Base-by-base conservation (phyloP, 306 rosid species). In the Cucurbita pepo region DNA sequence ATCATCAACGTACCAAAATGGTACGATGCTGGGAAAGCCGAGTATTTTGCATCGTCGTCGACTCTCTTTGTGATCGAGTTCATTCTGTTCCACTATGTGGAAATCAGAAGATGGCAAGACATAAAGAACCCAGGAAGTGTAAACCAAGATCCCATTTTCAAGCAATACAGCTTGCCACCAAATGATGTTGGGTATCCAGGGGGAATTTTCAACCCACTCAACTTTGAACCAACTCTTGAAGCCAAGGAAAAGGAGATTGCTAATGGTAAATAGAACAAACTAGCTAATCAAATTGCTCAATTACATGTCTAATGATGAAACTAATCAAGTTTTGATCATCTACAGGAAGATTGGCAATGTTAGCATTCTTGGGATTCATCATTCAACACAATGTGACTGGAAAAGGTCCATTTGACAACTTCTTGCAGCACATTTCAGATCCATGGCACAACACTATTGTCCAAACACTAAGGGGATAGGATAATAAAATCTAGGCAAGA, bases 391-490 rank as follows among this genome's bases (percentile, higher is more conserved):
- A 91, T 3, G 90, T 89, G 78, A 85, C 92, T 9, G 97, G 96
- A 6, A 58, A 91, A 77, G 99, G 97, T 9, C 99, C 99, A 55
- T 95, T 95, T 73, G 97, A 95, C 61, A 95, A 95, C 90, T 81
- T 95, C 22, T 67, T 91, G 88, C 99, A 91, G 97, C 97, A 95
- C 84, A 22, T 95, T 15, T 85, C 96, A 0, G 99, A 91, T 75
- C 99, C 99, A 79, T 95, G 99, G 99, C 99, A 95, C 89, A 95
- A 95, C 91, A 95, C 96, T 78, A 91, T 95, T 66, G 54, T 95
- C 78, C 92, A 95, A 73, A 95, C 95, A 66, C 61, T 95, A 2
- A 47, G 56, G 61, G 56, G 73, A 47, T 67, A 67, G 41, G 56
- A 47, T 48, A 67, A 22, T 50, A 15, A 69, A 48, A 69, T 69